A percentile compares a stretch with the other conserved stretches of the same genome.
phyloP scores from a whole-genome alignment of 306 rosid genomes.

The Gynostemma pentaphyllum region DNA sequence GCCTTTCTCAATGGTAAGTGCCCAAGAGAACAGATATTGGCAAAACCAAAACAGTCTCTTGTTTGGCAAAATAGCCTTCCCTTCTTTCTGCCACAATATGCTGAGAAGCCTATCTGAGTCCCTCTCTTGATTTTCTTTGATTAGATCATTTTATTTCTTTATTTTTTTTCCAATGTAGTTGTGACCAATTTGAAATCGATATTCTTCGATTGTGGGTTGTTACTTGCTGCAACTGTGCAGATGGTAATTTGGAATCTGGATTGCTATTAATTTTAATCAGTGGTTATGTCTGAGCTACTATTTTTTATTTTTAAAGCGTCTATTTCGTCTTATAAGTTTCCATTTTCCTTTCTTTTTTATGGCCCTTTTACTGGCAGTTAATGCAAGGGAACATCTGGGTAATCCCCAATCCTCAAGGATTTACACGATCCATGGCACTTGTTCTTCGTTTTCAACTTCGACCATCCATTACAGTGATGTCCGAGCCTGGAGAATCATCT shows the following conservation, averaged over 20 bases:
- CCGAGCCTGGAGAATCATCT: constrained; percentile 70
- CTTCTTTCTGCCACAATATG: not conserved
- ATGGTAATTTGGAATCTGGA: not conserved
- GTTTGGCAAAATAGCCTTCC: too few species aligned
- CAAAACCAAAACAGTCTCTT: too few species aligned
- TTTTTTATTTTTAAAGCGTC: not conserved
- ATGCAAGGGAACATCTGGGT: constrained; percentile 97
- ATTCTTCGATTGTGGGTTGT: not conserved
- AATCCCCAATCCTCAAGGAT: constrained; percentile 60
- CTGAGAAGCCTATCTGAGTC: not conserved
- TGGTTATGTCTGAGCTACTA: not conserved
- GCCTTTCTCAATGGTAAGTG: not conserved
- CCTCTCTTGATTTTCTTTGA: not conserved
- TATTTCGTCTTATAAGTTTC: not conserved
- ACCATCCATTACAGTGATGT: constrained; percentile 54
- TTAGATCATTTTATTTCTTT: not conserved
- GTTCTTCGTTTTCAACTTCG: constrained; percentile 74
- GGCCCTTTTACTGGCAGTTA: constrained; percentile 40
- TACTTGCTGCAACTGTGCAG: not conserved
- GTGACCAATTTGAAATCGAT: not conserved
- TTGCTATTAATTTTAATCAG: not conserved
- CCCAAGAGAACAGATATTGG: too few species aligned
- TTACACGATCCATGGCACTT: constrained; percentile 79
- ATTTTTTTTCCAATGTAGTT: not conserved
- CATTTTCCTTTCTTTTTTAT: not conserved